phyloP scores from a whole-genome alignment of 345 rosid genomes.

The Populus nigra region DNA sequence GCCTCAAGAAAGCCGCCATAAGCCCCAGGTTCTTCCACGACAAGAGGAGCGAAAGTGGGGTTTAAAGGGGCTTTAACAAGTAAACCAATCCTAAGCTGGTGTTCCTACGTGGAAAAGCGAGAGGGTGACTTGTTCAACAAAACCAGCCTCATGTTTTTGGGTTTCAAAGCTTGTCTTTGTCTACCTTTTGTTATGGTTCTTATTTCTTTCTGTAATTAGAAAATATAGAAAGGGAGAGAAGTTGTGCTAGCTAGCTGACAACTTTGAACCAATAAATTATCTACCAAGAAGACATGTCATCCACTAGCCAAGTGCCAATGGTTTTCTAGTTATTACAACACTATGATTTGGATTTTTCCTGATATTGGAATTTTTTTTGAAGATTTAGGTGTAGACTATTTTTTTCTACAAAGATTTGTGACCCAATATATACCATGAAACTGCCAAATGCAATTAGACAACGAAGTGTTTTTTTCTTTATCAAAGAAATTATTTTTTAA shows the following conservation, averaged over 20 bases:
- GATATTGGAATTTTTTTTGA: no score
- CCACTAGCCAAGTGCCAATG: neutral
- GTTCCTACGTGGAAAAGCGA: neutral
- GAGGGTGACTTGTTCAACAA: slow-evolving; percentile 12
- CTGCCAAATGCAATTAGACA: neutral
- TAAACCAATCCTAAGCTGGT: neutral
- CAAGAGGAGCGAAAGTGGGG: no score
- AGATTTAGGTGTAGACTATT: neutral
- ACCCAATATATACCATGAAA: neutral
- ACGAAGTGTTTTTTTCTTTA: neutral
- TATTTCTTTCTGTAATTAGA: no score
- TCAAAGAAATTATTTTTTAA: no score
- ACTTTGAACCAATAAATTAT: slow-evolving; percentile 1
- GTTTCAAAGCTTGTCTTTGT: neutral
- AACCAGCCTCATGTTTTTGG: neutral
- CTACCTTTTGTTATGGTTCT: neutral
- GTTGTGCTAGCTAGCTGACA: neutral
- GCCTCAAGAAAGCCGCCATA: neutral
- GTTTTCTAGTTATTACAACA: neutral
- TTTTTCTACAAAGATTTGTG: neutral
- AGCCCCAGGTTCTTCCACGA: neutral
- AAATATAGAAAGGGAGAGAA: neutral
- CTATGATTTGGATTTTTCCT: neutral
- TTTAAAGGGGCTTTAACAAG: no score
- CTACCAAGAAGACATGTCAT: neutral